Base-by-base conservation (phyloP, 2,329 filamentous ascomycete species). In the Didymosphaeria variabile region DNA sequence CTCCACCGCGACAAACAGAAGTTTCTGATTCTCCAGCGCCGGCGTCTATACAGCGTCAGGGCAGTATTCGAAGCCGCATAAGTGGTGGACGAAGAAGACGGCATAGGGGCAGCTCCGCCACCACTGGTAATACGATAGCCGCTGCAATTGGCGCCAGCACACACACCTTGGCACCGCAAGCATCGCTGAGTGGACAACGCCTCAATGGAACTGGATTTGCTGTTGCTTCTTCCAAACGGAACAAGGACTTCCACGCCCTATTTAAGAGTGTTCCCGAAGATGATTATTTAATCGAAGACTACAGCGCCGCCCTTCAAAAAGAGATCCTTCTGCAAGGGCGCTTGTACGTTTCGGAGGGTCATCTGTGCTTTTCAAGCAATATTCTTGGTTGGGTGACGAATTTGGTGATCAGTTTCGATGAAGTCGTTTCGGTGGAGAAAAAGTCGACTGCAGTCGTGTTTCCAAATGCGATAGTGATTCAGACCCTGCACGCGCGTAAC, bases 351-450 rank as follows among this genome's bases (percentile, higher is more conserved):
- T 98, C 95, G 0, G 95, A 99, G 80, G 94, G 94, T 12, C 94
- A 99, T 75, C 88, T 99, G 50, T 99, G 95, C 82, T 99, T 99
- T 80, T 97, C 94, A 72, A 98, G 95, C 83, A 99, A 99, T 76
- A 99, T 99, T 67, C 87, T 99, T 50, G 95, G 95, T 57, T 99
- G 95, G 95, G 91, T 96, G 23, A 99, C 95, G 0, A 99, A 95
- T 1, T 83, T 99, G 45, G 94, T 99, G 55, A 97, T 99, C 82
- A 96, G 93, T 77, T 99, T 99, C 76, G 95, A 99, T 74, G 95
- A 99, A 78, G 92, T 99, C 60, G 92, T 98, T 21, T 93, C 94
- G 0, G 91, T 99, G 8, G 95, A 99, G 80, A 98, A 98, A 82
- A 91, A 97, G 77, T 97, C 90, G 75, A 99, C 95, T 0, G 95